Evolutionary conservation across 2,329 filamentous ascomycete species (phyloP).

Genomic region (Fusarium secorum): DNA sequence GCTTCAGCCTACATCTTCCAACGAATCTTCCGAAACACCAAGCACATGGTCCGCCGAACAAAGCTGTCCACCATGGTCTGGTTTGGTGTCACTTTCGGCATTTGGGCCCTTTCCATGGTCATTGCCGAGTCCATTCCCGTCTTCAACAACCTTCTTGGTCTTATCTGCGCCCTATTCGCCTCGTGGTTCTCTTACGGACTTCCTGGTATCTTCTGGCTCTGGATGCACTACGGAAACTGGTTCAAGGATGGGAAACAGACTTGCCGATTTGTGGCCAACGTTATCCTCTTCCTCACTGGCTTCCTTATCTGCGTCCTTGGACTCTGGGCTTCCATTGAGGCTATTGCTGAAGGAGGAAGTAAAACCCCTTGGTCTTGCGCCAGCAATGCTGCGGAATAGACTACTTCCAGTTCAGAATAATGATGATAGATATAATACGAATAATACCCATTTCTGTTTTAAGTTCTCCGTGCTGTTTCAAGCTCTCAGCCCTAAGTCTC

Average conservation of each 20-base stretch:
- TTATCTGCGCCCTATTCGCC: conserved; percentile 70
- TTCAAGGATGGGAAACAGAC: conserved; percentile 46
- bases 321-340: conserved; percentile 51
- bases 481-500: too few relatives aligned
- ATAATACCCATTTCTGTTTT: conserved; percentile 16
- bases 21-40: conserved; percentile 67
- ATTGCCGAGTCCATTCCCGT: conserved; percentile 75
- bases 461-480: too few relatives aligned
- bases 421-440: not conserved
- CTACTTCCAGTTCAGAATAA: fast-evolving
- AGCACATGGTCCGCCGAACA: conserved; percentile 61
- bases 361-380: conserved; percentile 50
- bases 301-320: conserved; percentile 50
- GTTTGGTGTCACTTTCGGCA: conserved; percentile 60
- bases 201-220: conserved; percentile 58
- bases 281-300: conserved; percentile 45
- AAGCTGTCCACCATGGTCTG: conserved; percentile 63
- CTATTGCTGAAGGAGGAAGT: conserved; percentile 43
- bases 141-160: conserved; percentile 70
- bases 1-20: conserved; percentile 72
- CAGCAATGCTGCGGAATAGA: conserved; percentile 39
- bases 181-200: conserved; percentile 71
- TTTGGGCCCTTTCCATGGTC: conserved; percentile 71
- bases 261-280: conserved; percentile 45
- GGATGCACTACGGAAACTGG: conserved; percentile 54